A percentile compares a stretch with the other conserved stretches of the same genome.
Evolutionary conservation across 768 basidiomycete genomes (phyloP).

Genomic region (Rhizopogon vesiculosus): DNA sequence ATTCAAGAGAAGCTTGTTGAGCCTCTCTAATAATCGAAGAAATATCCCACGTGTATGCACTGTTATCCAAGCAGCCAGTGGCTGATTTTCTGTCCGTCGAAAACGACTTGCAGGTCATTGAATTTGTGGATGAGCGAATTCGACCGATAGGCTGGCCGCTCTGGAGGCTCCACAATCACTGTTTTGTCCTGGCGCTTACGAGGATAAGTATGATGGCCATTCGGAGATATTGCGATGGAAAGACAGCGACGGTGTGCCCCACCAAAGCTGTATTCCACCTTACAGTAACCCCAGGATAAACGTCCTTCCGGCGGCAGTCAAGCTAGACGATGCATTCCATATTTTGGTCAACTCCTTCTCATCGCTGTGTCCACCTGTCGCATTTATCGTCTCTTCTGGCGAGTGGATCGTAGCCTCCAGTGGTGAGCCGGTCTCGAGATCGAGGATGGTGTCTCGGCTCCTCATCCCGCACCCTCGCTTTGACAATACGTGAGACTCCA

Average conservation of each 20-base stretch:
- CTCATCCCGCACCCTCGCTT: background rate
- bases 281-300: background rate
- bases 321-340: background rate
- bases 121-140: background rate
- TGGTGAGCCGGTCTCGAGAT: no score
- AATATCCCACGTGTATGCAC: background rate
- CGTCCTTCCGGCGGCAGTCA: background rate
- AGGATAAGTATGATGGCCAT: background rate
- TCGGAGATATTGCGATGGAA: background rate
- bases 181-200: background rate
- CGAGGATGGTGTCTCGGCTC: background rate
- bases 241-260: background rate
- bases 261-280: background rate
- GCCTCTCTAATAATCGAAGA: background rate
- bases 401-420: slow-evolving; percentile 16
- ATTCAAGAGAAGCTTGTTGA: background rate
- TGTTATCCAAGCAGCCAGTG: background rate
- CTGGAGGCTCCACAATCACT: background rate
- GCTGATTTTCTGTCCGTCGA: background rate
- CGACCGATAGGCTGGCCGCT: background rate
- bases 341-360: background rate
- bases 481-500: background rate
- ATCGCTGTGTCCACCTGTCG: slow-evolving; percentile 13
- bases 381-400: slow-evolving; percentile 21
- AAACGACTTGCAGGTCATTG: background rate